These are phyloP conservation scores for Boletus pseudo-olivaceus DNA, from an alignment of 768 basidiomycete species.

Conservation along the genomic window DNA sequence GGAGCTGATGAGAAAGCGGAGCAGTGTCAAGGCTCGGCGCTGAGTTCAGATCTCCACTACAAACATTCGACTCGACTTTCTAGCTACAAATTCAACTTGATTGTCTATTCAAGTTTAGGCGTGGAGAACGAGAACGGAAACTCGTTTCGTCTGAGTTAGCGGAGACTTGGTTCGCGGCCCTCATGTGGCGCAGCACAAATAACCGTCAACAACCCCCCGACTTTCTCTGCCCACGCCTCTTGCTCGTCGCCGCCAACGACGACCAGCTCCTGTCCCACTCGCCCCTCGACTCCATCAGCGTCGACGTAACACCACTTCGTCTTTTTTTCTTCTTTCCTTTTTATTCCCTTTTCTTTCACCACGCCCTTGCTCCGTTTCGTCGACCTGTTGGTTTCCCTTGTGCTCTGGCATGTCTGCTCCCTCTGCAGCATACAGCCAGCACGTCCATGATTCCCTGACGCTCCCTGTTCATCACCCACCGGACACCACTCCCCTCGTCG, in stretches of 20 bases:
- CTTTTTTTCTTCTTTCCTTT: conserved; percentile 24
- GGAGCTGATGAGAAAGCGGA: conserved; percentile 21
- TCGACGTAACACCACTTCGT: background rate
- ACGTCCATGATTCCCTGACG: conserved; percentile 34
- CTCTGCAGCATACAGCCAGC: conserved; percentile 37
- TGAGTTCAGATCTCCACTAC: conserved; percentile 28
- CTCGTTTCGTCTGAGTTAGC: background rate
- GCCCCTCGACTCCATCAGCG: conserved; percentile 26
- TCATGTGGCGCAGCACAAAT: conserved; percentile 23
- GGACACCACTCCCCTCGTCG: conserved; percentile 54
- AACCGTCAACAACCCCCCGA: conserved; percentile 22
- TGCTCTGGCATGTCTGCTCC: conserved; percentile 40
- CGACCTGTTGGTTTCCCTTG: conserved; percentile 20
- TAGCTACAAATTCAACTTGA: background rate
- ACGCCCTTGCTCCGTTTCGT: background rate
- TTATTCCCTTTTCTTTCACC: background rate
- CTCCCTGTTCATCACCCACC: conserved; percentile 1
- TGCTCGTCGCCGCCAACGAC: conserved; percentile 33
- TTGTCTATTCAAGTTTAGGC: background rate
- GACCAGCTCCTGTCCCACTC: conserved; percentile 19
- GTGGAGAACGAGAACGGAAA: background rate
- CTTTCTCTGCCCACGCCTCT: conserved; percentile 27
- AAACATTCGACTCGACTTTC: background rate
- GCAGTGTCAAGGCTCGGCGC: conserved; percentile 10
- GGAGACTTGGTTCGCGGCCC: background rate